These are phyloP conservation scores for Nidularia pulvinata DNA, from an alignment of 768 basidiomycete genomes.

Conservation along the genomic window DNA sequence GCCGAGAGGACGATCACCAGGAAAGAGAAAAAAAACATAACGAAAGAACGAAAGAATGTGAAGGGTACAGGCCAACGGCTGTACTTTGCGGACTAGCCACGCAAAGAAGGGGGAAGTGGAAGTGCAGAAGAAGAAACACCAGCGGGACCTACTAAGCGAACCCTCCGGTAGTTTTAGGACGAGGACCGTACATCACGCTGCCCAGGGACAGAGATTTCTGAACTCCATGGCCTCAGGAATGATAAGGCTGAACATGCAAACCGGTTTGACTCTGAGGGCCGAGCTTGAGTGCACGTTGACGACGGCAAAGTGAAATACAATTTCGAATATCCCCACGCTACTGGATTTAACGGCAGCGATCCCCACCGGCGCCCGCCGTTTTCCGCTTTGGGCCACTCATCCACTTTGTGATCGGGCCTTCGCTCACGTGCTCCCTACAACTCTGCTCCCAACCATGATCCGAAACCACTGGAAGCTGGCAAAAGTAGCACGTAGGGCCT, in stretches of 20 bases:
- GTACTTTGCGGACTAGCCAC: constrained; percentile 32
- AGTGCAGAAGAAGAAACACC: constrained; percentile 12
- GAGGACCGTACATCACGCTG: neutral
- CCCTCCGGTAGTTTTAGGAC: neutral
- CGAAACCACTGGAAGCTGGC: constrained; percentile 6
- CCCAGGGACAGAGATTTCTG: neutral
- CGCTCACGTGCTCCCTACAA: constrained; percentile 14
- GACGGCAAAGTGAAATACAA: too few species aligned
- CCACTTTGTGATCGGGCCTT: constrained; percentile 1
- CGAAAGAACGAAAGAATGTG: constrained; percentile 13
- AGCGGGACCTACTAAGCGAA: neutral
- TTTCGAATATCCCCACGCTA: too few species aligned
- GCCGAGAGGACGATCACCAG: constrained; percentile 27
- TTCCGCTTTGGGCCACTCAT: neutral
- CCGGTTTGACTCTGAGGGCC: neutral
- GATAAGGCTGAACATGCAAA: neutral
- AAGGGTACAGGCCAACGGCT: constrained; percentile 18
- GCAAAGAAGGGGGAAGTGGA: constrained; percentile 19
- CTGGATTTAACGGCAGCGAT: too few species aligned
- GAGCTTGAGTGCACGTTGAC: too few species aligned
- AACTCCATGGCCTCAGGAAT: too few species aligned
- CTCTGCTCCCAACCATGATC: constrained; percentile 21
- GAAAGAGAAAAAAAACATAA: constrained; percentile 21
- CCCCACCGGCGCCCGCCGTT: too few species aligned
- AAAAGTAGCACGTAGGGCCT: constrained; percentile 14